These are phyloP conservation scores for Macrolepiota albuminosa DNA, from an alignment of 768 basidiomycete genomes.

Conservation along the genomic window DNA sequence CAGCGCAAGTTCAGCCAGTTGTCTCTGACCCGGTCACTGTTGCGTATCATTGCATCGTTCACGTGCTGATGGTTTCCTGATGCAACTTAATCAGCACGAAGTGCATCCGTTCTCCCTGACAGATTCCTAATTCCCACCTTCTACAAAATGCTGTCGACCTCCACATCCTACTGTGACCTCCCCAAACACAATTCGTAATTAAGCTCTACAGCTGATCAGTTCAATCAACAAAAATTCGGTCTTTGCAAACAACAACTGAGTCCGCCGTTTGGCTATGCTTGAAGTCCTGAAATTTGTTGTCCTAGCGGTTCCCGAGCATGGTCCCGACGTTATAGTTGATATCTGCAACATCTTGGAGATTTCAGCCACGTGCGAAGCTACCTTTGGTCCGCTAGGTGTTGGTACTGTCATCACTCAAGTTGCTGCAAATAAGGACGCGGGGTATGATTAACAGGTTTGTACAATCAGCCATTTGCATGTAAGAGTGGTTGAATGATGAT, in stretches of 20 bases:
- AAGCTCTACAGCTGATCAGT: slow-evolving; percentile 52
- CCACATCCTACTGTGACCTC: slow-evolving; percentile 59
- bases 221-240: slow-evolving; percentile 50
- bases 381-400: slow-evolving; percentile 40
- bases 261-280: slow-evolving; percentile 54
- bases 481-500: too few relatives aligned
- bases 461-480: too few relatives aligned
- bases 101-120: slow-evolving; percentile 61
- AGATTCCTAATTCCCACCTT: slow-evolving; percentile 52
- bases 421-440: too few relatives aligned
- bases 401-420: slow-evolving; percentile 55
- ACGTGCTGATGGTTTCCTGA: background rate
- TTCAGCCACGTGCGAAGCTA: slow-evolving; percentile 43
- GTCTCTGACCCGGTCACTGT: slow-evolving; percentile 70
- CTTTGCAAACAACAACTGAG: slow-evolving; percentile 51
- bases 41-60: slow-evolving; percentile 9
- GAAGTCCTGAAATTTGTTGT: slow-evolving; percentile 65
- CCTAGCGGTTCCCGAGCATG: slow-evolving; percentile 56
- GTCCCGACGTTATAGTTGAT: slow-evolving; percentile 49
- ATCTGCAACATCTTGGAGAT: slow-evolving; percentile 61
- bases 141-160: slow-evolving; percentile 57
- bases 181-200: slow-evolving; percentile 37
- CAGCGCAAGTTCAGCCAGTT: slow-evolving; percentile 73
- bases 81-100: slow-evolving; percentile 36
- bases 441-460: too few relatives aligned